Percentiles rank a stretch among this genome's conserved stretches.
Evolutionary conservation across 192 early-diverging fungal genomes (phyloP).

Genomic region (Mortierella antarctica): DNA sequence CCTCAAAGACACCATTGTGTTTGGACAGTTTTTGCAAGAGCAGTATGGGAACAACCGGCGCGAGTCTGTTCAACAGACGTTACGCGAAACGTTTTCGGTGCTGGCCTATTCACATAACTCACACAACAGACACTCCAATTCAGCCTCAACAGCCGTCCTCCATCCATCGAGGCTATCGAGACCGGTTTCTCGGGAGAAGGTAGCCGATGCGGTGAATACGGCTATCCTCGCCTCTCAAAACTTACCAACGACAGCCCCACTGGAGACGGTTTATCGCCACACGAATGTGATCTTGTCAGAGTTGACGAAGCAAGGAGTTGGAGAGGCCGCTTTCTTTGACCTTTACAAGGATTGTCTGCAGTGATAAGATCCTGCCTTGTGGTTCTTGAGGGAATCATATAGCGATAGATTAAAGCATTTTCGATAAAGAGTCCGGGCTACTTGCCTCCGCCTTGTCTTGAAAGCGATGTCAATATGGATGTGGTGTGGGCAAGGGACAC

Average conservation of each 20-base stretch:
- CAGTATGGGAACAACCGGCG: conserved; percentile 52
- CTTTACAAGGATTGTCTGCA: conserved; percentile 52
- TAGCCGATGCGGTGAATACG: conserved; percentile 75
- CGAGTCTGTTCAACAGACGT: conserved; percentile 29
- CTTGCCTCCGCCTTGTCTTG: too few relatives aligned
- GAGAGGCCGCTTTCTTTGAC: conserved; percentile 58
- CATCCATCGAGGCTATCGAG: conserved; percentile 2
- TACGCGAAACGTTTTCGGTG: conserved; percentile 72
- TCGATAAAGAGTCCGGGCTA: too few relatives aligned
- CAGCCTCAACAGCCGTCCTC: not conserved
- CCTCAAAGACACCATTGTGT: conserved; percentile 56
- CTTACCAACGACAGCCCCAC: conserved; percentile 64
- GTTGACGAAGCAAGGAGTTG: conserved; percentile 43
- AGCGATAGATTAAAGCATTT: too few relatives aligned
- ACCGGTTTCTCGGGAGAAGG: conserved; percentile 55
- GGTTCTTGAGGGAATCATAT: too few relatives aligned
- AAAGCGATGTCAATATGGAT: too few relatives aligned
- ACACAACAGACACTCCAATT: conserved; percentile 60
- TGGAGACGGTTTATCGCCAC: conserved; percentile 64
- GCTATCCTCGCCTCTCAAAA: conserved; percentile 73
- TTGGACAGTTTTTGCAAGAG: conserved; percentile 66
- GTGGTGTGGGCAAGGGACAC: too few relatives aligned
- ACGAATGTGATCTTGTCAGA: conserved; percentile 45
- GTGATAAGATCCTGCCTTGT: not conserved
- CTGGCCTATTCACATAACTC: conserved; percentile 74